Conservation (phyloP, 768 basidiomycete genomes). For the Mycena latifolia region DNA sequence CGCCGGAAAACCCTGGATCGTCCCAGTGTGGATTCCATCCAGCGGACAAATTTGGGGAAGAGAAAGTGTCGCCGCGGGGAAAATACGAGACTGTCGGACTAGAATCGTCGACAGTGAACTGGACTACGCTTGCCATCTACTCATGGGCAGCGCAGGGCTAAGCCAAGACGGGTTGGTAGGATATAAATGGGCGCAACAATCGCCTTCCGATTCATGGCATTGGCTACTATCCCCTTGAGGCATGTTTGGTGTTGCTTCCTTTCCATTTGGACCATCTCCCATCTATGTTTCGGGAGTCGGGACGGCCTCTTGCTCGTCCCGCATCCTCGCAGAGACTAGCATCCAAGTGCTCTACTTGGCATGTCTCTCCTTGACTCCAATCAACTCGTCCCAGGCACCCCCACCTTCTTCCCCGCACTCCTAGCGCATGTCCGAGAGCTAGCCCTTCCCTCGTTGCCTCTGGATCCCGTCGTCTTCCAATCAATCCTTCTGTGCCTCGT, state of each 20-base stretch:
- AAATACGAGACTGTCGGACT: conserved; percentile 73
- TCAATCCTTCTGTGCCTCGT: conserved; percentile 75
- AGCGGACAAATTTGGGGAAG: conserved; percentile 58
- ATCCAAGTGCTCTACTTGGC: neutral
- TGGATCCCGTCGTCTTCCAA: conserved; percentile 75
- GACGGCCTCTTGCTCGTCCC: neutral
- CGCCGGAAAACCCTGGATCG: conserved; percentile 58
- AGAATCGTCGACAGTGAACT: conserved; percentile 72
- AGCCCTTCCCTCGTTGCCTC: conserved; percentile 56
- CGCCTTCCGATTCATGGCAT: neutral
- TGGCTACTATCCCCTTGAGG: conserved; percentile 5
- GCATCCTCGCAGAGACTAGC: neutral
- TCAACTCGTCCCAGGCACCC: conserved; percentile 54
- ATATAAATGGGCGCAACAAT: conserved; percentile 3
- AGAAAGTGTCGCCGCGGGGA: conserved; percentile 70
- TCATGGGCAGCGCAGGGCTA: conserved; percentile 27
- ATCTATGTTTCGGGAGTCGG: neutral
- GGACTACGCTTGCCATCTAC: conserved; percentile 48
- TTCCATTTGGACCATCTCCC: no score
- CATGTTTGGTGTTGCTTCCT: no score
- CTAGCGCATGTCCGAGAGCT: conserved; percentile 59
- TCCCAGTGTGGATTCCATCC: conserved; percentile 81
- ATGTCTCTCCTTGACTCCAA: conserved; percentile 32
- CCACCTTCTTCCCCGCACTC: conserved; percentile 63
- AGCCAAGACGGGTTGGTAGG: neutral